phyloP scores from a whole-genome alignment of 1,139 yeast species.

The Pichia sp. region DNA sequence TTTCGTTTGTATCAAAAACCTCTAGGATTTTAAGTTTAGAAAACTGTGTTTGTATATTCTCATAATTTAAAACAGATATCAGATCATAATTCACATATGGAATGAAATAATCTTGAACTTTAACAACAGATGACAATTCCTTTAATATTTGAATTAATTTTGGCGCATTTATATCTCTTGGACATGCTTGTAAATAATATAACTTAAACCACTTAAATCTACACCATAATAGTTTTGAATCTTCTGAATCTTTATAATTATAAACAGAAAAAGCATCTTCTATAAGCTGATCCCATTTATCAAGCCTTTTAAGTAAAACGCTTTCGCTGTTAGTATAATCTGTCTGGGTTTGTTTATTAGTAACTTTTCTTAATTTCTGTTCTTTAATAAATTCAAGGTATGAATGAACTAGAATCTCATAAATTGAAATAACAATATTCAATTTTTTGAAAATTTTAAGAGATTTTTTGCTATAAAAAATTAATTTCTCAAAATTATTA shows the following conservation, averaged over 20 bases:
- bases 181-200: constrained; percentile 17
- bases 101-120: constrained; percentile 10
- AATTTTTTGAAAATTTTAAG: neutral
- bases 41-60: constrained; percentile 52
- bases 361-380: constrained; percentile 26
- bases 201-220: constrained; percentile 25
- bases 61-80: constrained; percentile 52
- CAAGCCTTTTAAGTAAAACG: constrained; percentile 16
- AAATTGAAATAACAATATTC: constrained; percentile 33
- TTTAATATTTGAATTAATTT: constrained; percentile 11
- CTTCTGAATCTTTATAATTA: neutral
- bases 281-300: constrained; percentile 32
- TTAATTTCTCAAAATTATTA: no score
- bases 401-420: constrained; percentile 53
- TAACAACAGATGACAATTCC: constrained; percentile 14
- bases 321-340: constrained; percentile 31
- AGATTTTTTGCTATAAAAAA: no score
- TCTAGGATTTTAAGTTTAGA: constrained; percentile 63
- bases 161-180: constrained; percentile 17
- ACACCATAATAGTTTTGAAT: constrained; percentile 14
- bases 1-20: constrained; percentile 55
- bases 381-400: constrained; percentile 33
- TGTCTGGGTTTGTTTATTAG: constrained; percentile 28
- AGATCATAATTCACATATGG: constrained; percentile 44
- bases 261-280: constrained; percentile 17